Evolutionary conservation across 768 basidiomycete species (phyloP), one percentile per base, ranked within the genome.

Genomic region (Cytidiella melzeri): DNA sequence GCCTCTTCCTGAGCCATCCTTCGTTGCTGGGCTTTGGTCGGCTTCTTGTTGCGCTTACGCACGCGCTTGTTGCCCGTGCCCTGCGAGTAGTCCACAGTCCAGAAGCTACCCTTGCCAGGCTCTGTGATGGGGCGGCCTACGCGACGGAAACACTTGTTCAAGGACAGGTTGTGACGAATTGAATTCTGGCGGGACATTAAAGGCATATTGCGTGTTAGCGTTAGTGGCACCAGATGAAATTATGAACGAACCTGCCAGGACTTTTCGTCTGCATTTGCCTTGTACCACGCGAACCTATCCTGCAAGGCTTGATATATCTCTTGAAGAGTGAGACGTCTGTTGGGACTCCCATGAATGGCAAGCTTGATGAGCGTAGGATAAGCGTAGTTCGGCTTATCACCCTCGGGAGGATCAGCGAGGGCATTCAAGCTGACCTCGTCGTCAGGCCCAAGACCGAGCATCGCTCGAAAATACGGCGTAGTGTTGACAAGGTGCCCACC

Each of bases 91-190:
- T 84, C 80, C n/a, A 69, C 66, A 28, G 60, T 60, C 84, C 84
- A 86, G 55, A 85, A 86, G 34, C 68, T 74, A 1, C 84, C 84
- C 54, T 85, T 85, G 0, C 84, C 84, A 0, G 82, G 83, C 56
- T 85, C 82, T 0, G 78, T 81, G 47, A 84, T 76, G 0, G 82
- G 80, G 11, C 84, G 73, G 1, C 70, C 67, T 1, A 73, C 66
- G n/a, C 73, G 69, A 15, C 64, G 58, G 63, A 88, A 87, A n/a
- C 78, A 73, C 38, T 77, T 73, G 51, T 76, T 73, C n/a, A 78
- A 51, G 3, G 76, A 78, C 0, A 78, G 61, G 45, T 73, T 78
- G 48, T 78, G 76, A 1, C 76, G 66, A 21, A 78, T 75, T 1
- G 76, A 78, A 47, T 73, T 74, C 76, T 77, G 50, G 7, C 20